Percentiles rank a stretch among this genome's conserved stretches.
Conservation (phyloP, 257 asterid species). For the Solanum chilense region DNA sequence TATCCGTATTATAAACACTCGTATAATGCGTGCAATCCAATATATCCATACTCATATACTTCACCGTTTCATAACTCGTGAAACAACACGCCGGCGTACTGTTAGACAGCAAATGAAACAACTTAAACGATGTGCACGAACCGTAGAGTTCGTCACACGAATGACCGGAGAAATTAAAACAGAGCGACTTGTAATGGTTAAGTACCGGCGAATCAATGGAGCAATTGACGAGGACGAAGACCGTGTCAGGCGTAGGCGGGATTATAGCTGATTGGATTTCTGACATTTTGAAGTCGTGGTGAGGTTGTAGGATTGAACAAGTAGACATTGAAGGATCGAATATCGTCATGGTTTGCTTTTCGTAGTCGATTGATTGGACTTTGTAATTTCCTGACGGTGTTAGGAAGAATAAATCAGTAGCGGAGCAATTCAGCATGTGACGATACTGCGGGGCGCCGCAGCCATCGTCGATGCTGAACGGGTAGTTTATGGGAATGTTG, state of each 20-base stretch:
- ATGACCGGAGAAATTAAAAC: constrained; percentile 77
- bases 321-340: constrained; percentile 91
- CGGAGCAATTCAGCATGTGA: constrained; percentile 71
- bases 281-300: constrained; percentile 67
- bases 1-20: constrained; percentile 57
- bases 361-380: constrained; percentile 61
- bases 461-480: constrained; percentile 84
- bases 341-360: constrained; percentile 20
- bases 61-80: constrained; percentile 59
- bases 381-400: constrained; percentile 91
- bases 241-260: constrained; percentile 77
- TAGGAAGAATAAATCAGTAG: constrained; percentile 44
- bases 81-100: constrained; percentile 68
- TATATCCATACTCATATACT: constrained; percentile 80
- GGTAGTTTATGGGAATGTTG: constrained; percentile 68
- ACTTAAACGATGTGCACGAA: constrained; percentile 64
- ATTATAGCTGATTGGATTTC: constrained; percentile 61
- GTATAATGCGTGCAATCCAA: constrained; percentile 87
- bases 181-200: constrained; percentile 58
- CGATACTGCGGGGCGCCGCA: constrained; percentile 69
- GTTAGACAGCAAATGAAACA: constrained; percentile 44
- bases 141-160: constrained; percentile 77
- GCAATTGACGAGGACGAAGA: constrained; percentile 75
- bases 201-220: constrained; percentile 81
- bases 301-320: constrained; percentile 89